These are phyloP conservation scores for Rhypophila decipiens DNA, from an alignment of 495 filamentous ascomycete species.

Conservation along the genomic window DNA sequence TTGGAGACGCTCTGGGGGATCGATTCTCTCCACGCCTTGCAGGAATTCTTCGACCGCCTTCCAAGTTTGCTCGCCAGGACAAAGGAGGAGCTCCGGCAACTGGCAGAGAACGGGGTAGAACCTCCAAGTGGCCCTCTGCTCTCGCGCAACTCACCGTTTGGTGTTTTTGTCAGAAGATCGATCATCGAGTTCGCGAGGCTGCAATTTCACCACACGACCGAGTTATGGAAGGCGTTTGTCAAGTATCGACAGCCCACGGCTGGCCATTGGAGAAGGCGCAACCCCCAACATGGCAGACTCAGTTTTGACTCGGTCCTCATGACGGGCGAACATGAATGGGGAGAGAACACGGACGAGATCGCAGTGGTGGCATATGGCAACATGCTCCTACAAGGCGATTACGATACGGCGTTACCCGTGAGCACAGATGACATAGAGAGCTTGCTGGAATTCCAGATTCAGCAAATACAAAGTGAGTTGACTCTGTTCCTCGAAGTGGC, in stretches of 20 bases:
- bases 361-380: constrained; percentile 57
- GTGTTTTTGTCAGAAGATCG: constrained; percentile 72
- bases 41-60: constrained; percentile 61
- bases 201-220: constrained; percentile 68
- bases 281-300: constrained; percentile 53
- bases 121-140: constrained; percentile 42
- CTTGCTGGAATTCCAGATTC: constrained; percentile 80
- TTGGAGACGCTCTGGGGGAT: constrained; percentile 80
- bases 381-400: constrained; percentile 43
- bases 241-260: constrained; percentile 73
- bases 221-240: constrained; percentile 74
- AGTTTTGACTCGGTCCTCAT: constrained; percentile 63
- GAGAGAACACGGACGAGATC: constrained; percentile 30
- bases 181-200: constrained; percentile 74
- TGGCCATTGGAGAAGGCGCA: constrained; percentile 60
- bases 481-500: background rate
- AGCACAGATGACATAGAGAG: constrained; percentile 81
- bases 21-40: constrained; percentile 69
- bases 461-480: constrained; percentile 71
- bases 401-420: constrained; percentile 35
- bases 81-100: constrained; percentile 46
- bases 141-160: constrained; percentile 69
- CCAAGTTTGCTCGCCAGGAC: constrained; percentile 54
- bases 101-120: constrained; percentile 26
- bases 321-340: constrained; percentile 40